Evolutionary conservation across 176 grass and related monocot species (phyloP), one percentile per base, ranked within the genome.

Genomic region (Tillandsia leiboldiana): DNA sequence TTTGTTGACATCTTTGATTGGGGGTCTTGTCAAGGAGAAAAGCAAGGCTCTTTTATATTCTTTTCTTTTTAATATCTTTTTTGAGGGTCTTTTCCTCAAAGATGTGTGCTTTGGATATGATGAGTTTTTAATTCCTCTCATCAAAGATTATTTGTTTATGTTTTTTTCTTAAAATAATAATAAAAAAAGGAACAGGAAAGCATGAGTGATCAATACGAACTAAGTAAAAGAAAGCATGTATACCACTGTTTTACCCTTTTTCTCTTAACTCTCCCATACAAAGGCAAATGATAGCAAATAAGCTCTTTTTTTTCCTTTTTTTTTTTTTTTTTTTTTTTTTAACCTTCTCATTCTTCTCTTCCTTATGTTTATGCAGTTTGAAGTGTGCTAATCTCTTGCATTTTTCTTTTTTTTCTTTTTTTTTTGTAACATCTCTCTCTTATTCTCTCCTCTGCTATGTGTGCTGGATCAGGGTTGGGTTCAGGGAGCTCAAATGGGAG

Each of bases 11-110:
- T 62, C 51, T 66, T 65, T 77, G 26, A 33, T 72, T 70, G 59
- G 48, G 65, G 50, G 83, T 88, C 86, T 77, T 78, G 77, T 85
- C 87, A 82, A 84, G 79, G 69, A 48, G 74, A 83, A 80, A 90
- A 85, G 77, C 48, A 6, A 17, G 27, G 61, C 18, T 79, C 52
- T 56, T 77, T 80, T 77, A 64, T 76, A 24, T 65, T 65, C 49
- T 58, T 22, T 79, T 33, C 75, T 83, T 83, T 85, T 76, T 66
- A 80, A 82, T 89, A 74, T 28, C 67, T 67, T 62, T 72, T 68
- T 73, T 73, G 65, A 65, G 66, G 70, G 79, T 72, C 77, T 58
- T 78, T 69, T 70, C 84, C 78, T 67, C 57, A 86, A 81, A 75
- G 81, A 73, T 84, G 50, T 79, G 68, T 49, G 10, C 33, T 61